Evolutionary conservation across 2,329 filamentous ascomycete genomes (phyloP), one percentile per base, ranked within the genome.

Genomic region (Botrytis cinerea): DNA sequence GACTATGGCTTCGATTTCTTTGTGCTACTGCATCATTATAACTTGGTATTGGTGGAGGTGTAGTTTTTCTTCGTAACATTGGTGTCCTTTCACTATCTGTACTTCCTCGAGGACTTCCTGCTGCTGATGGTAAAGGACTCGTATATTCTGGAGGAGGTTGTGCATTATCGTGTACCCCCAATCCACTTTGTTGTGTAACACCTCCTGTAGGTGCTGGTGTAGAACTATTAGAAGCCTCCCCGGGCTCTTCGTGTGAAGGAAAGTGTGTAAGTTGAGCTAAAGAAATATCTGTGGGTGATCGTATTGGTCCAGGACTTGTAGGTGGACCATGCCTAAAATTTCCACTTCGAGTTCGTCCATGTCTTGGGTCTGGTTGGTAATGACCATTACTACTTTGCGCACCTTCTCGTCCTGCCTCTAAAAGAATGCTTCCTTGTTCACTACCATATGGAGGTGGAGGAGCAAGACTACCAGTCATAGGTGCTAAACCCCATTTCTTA

Each of bases 401-500:
- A 28, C 78, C 77, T 79, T 91, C 91, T 76, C 85, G 79, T 66
- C 96, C 96, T 9, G 93, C 91, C 81, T 98, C 96, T 20, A 99
- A 88, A 43, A 99, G 86, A 78, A 99, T 98, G 81, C 95, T 98
- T 79, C 96, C 96, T 83, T 97, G 94, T 84, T 98, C 96, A 75
- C 94, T 97, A 66, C 96, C 96, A 81, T 99, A 99, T 1, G 96
- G 96, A 69, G 96, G 96, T 61, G 96, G 96, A 25, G 96, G 96
- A 43, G 96, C 96, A 74, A 99, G 87, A 80, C 94, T 97, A 74
- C 96, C 96, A 1, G 94, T 98, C 88, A 97, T 97, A 8, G 96
- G 96, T 66, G 96, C 96, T 72, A 99, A 86, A 2, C 96, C 96
- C 96, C 96, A 99, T 86, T 98, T 99, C 89, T 99, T 99, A 75